Conservation (phyloP, 495 filamentous ascomycete species). For the Neurospora sp. region DNA sequence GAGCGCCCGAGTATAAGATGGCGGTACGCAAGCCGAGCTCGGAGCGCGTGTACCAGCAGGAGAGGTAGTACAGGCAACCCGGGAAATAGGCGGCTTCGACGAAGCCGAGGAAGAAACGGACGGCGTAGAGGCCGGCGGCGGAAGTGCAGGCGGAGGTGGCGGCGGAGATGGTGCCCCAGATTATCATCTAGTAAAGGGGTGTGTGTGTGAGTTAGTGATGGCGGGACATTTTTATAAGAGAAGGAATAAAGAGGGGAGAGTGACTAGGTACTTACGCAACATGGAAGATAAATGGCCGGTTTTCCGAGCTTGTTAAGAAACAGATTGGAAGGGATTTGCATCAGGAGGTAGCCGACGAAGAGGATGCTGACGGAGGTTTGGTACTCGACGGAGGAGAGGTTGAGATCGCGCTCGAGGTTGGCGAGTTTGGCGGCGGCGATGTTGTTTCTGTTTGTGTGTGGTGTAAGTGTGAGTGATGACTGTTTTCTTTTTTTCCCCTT, state of each 20-base stretch:
- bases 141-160: constrained; percentile 50
- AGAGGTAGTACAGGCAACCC: constrained; percentile 44
- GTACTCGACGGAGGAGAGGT: constrained; percentile 34
- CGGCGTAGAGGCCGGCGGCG: constrained; percentile 51
- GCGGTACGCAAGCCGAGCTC: constrained; percentile 49
- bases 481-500: background rate
- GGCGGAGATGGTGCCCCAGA: constrained; percentile 66
- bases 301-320: constrained; percentile 47
- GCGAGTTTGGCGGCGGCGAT: constrained; percentile 43
- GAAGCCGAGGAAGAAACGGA: constrained; percentile 64
- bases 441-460: constrained; percentile 29
- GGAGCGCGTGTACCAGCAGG: constrained; percentile 50
- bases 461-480: background rate
- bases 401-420: constrained; percentile 36
- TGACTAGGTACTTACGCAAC: constrained; percentile 28
- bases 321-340: constrained; percentile 53
- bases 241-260: too few species aligned
- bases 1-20: constrained; percentile 51
- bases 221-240: too few species aligned
- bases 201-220: constrained; percentile 28
- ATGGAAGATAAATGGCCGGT: constrained; percentile 55
- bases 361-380: constrained; percentile 58
- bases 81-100: constrained; percentile 43
- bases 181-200: constrained; percentile 40
- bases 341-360: constrained; percentile 57